These are phyloP conservation scores for Polytrichum formosum DNA, from an alignment of 225 moss, liverwort and hornwort species.

Conservation along the genomic window DNA sequence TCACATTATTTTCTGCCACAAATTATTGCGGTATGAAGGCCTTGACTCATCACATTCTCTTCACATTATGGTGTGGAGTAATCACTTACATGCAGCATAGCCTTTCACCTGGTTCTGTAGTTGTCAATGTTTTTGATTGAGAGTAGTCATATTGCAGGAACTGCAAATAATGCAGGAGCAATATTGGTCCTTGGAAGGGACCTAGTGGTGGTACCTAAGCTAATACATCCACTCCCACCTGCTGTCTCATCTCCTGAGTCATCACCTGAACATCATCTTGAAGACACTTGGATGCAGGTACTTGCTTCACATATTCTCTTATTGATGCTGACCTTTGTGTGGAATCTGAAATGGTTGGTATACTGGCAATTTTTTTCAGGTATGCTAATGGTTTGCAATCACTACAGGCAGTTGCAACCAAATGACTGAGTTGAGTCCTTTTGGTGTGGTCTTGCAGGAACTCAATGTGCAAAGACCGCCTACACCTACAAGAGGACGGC, in stretches of 20 bases:
- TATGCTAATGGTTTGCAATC: too few relatives aligned
- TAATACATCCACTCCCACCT: slow-evolving; percentile 94
- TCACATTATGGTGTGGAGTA: too few relatives aligned
- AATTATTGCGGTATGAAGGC: slow-evolving; percentile 83
- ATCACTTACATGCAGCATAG: too few relatives aligned
- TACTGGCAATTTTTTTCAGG: too few relatives aligned
- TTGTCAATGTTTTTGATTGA: background rate
- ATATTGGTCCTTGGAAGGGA: slow-evolving; percentile 96
- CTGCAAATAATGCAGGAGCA: slow-evolving; percentile 98
- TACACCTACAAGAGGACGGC: slow-evolving; percentile 86
- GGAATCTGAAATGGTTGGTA: too few relatives aligned
- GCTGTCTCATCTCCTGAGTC: slow-evolving; percentile 80
- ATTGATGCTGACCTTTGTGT: too few relatives aligned
- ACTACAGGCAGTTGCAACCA: too few relatives aligned
- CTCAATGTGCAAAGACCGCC: slow-evolving; percentile 90
- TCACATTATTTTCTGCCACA: slow-evolving; percentile 93
- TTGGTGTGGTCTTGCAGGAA: slow-evolving; percentile 38
- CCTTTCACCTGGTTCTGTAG: background rate
- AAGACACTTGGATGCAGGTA: slow-evolving; percentile 99
- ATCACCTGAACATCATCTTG: slow-evolving; percentile 84
- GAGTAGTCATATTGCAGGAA: slow-evolving; percentile 39
- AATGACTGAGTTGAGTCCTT: background rate
- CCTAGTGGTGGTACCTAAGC: slow-evolving; percentile 94
- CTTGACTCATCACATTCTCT: too few relatives aligned
- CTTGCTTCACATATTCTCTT: background rate